Conservation (phyloP, 2,329 filamentous ascomycete genomes). For the Xylaria sp. region DNA sequence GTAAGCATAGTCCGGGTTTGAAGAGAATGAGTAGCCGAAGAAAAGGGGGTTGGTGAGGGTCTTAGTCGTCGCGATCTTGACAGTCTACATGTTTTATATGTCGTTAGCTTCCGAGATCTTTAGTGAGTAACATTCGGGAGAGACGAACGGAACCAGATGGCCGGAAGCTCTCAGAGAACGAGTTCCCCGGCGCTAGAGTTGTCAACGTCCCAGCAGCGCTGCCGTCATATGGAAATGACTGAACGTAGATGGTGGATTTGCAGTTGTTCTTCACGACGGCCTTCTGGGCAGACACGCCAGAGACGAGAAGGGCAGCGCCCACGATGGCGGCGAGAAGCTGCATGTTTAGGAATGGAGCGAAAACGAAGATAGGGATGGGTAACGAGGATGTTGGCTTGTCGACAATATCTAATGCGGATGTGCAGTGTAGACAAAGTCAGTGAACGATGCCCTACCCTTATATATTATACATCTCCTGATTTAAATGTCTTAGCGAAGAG, state of each 20-base stretch:
- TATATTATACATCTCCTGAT: slow-evolving; percentile 24
- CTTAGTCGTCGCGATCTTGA: slow-evolving; percentile 56
- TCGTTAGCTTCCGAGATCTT: slow-evolving; percentile 30
- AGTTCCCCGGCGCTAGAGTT: slow-evolving; percentile 41
- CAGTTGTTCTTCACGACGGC: slow-evolving; percentile 54
- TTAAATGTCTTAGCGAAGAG: slow-evolving; percentile 1
- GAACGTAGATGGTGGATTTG: slow-evolving; percentile 50
- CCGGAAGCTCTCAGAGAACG: slow-evolving; percentile 52
- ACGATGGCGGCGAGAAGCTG: slow-evolving; percentile 46
- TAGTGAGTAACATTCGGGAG: neutral
- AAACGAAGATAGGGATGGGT: neutral
- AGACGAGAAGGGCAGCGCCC: slow-evolving; percentile 49
- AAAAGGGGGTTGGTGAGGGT: slow-evolving; percentile 54
- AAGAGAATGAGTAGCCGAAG: slow-evolving; percentile 56
- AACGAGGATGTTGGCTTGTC: neutral
- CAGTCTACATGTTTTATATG: slow-evolving; percentile 49
- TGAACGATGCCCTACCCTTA: slow-evolving; percentile 15
- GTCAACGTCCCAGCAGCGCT: slow-evolving; percentile 49
- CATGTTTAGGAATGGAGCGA: slow-evolving; percentile 40
- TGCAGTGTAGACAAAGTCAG: neutral
- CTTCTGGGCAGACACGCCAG: slow-evolving; percentile 50
- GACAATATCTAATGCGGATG: neutral
- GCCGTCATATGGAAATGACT: slow-evolving; percentile 53
- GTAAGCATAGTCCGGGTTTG: slow-evolving; percentile 53
- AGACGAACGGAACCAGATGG: slow-evolving; percentile 52